Percentiles rank a stretch among this genome's conserved stretches.
Evolutionary conservation across 2,329 filamentous ascomycete genomes (phyloP).

Genomic region (Lasiodiplodia gonubiensis): DNA sequence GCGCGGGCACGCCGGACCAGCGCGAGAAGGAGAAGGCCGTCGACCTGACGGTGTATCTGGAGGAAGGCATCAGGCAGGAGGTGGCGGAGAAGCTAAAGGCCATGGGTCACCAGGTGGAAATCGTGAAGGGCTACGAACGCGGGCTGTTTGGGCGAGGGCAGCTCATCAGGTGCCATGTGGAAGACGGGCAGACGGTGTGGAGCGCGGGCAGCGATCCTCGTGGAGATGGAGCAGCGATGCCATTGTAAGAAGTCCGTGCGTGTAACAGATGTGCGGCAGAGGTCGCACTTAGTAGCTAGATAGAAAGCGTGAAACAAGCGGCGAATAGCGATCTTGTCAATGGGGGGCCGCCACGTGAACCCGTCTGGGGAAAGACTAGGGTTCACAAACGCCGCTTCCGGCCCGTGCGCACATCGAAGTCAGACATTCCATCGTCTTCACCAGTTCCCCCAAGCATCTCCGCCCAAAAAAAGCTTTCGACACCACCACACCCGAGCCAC

Average conservation of each 20-base stretch:
- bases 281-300: background rate
- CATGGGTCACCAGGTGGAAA: conserved; percentile 75
- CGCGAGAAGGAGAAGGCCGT: conserved; percentile 57
- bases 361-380: conserved; percentile 3
- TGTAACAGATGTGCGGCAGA: background rate
- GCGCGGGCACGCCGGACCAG: conserved; percentile 67
- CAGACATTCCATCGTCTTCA: conserved; percentile 10
- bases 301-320: background rate
- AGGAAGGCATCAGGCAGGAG: conserved; percentile 77
- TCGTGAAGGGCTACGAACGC: conserved; percentile 70
- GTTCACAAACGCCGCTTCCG: background rate
- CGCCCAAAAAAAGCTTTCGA: background rate
- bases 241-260: conserved; percentile 35
- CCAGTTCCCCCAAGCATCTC: background rate
- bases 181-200: conserved; percentile 78
- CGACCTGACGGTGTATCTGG: conserved; percentile 73
- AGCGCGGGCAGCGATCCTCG: conserved; percentile 87
- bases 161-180: conserved; percentile 78
- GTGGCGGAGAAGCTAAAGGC: conserved; percentile 69
- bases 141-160: conserved; percentile 84
- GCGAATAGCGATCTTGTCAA: background rate
- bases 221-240: conserved; percentile 78
- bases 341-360: conserved; percentile 4
- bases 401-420: background rate
- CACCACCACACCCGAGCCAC: background rate